phyloP scores from a whole-genome alignment of 805 yeast species.

The Myxozyma udenii region DNA sequence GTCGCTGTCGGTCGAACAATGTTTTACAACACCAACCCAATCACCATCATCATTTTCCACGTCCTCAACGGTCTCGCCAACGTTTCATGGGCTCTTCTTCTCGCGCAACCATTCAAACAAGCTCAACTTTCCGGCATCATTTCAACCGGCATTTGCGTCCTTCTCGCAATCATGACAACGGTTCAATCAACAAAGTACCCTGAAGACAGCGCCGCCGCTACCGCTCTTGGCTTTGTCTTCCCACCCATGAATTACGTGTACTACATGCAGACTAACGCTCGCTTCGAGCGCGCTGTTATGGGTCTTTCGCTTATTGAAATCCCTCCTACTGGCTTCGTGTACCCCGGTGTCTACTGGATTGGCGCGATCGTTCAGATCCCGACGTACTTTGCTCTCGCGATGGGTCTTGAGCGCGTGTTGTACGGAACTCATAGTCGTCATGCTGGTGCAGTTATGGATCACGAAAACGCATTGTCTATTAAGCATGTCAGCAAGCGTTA shows the following conservation, averaged over 20 bases:
- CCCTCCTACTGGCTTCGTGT: conserved; percentile 34
- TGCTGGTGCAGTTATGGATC: conserved; percentile 14
- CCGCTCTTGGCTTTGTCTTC: conserved; percentile 36
- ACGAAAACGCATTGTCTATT: conserved; percentile 32
- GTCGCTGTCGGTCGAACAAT: conserved; percentile 31
- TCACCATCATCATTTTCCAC: conserved; percentile 36
- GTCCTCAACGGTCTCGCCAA: conserved; percentile 36
- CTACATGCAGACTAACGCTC: conserved; percentile 36
- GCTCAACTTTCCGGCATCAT: conserved; percentile 39
- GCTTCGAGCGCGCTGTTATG: conserved; percentile 34
- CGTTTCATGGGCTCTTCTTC: conserved; percentile 37
- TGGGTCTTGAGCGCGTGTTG: conserved; percentile 31
- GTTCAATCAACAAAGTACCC: conserved; percentile 34
- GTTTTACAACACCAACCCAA: conserved; percentile 32
- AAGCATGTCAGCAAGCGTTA: conserved; percentile 33
- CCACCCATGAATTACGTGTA: conserved; percentile 41
- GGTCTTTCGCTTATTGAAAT: conserved; percentile 32
- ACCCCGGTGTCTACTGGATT: conserved; percentile 33
- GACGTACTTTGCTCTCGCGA: conserved; percentile 33
- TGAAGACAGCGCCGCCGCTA: conserved; percentile 33
- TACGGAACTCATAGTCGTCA: conserved; percentile 32
- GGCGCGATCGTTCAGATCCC: conserved; percentile 39
- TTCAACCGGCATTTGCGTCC: conserved; percentile 36
- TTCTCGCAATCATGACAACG: conserved; percentile 37
- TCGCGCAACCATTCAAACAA: conserved; percentile 35